Conservation (phyloP, 192 early-diverging fungal genomes). For the Obelidium mucronatum region DNA sequence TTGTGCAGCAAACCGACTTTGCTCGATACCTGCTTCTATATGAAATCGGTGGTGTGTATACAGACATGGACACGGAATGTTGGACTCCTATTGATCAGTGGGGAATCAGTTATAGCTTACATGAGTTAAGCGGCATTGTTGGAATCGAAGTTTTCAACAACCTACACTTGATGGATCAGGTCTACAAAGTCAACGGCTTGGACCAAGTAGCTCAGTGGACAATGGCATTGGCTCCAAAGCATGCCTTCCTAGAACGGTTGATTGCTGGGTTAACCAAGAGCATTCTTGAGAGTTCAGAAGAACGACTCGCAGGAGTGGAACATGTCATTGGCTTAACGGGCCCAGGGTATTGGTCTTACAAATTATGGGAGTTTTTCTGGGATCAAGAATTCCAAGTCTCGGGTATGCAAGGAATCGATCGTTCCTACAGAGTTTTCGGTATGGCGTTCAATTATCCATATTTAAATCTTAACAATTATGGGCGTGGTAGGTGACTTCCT, state of each 20-base stretch:
- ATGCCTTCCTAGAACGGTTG: constrained; percentile 22
- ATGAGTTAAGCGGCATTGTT: constrained; percentile 9
- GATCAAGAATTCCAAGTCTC: neutral
- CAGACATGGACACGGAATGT: constrained; percentile 41
- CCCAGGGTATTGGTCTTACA: constrained; percentile 5
- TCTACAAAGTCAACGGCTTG: neutral
- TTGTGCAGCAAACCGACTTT: constrained; percentile 40
- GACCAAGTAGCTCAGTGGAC: constrained; percentile 39
- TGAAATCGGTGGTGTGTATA: constrained; percentile 44
- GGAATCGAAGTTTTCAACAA: constrained; percentile 29
- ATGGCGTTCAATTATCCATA: too few relatives aligned
- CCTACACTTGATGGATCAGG: neutral
- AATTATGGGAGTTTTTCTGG: neutral
- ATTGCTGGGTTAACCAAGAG: neutral
- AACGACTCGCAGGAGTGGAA: neutral
- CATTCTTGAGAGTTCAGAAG: neutral
- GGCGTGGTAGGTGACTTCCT: neutral
- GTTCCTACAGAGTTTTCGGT: neutral
- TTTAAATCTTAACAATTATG: neutral
- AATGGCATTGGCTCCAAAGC: constrained; percentile 14
- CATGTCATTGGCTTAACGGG: neutral
- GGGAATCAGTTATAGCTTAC: neutral
- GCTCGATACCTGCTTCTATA: constrained; percentile 43
- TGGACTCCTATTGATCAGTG: constrained; percentile 37
- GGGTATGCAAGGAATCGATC: neutral